Percentiles rank a stretch among this genome's conserved stretches.
Evolutionary conservation across 352 stramenopile species (phyloP).

Genomic region (Phytophthora meadii): DNA sequence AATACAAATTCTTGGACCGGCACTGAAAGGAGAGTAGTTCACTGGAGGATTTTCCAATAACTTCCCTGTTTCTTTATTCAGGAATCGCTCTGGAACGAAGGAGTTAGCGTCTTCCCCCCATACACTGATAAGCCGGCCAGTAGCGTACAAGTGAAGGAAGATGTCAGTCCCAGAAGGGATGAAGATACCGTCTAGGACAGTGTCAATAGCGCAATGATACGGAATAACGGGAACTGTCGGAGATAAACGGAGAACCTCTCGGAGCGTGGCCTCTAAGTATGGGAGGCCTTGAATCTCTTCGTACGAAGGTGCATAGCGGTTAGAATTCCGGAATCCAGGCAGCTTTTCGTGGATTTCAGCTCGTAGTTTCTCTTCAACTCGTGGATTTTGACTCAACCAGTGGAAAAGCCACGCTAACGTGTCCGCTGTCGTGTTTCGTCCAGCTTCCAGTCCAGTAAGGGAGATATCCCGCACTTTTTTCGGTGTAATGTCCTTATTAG

Average conservation of each 20-base stretch:
- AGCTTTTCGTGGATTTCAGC: constrained; percentile 36
- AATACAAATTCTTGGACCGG: constrained; percentile 13
- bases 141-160: constrained; percentile 40
- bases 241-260: constrained; percentile 26
- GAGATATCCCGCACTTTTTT: constrained; percentile 55
- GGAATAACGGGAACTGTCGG: constrained; percentile 45
- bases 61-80: constrained; percentile 26
- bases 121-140: constrained; percentile 39
- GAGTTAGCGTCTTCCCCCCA: constrained; percentile 43
- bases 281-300: constrained; percentile 14
- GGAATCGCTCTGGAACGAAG: constrained; percentile 50
- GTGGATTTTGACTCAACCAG: constrained; percentile 44
- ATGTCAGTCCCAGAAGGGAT: constrained; percentile 30
- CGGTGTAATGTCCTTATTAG: constrained; percentile 7
- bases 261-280: constrained; percentile 33
- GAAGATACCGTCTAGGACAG: constrained; percentile 54
- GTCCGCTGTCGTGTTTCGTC: constrained; percentile 61
- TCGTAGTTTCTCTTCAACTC: constrained; percentile 37
- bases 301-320: constrained; percentile 12
- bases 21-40: constrained; percentile 19
- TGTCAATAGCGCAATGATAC: constrained; percentile 40
- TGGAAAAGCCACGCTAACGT: constrained; percentile 62
- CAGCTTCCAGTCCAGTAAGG: constrained; percentile 60
- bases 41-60: constrained; percentile 5
- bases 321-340: constrained; percentile 4